Evolutionary conservation across 1,139 yeast genomes (phyloP).

Genomic region (Wickerhamiella pararugosa): DNA sequence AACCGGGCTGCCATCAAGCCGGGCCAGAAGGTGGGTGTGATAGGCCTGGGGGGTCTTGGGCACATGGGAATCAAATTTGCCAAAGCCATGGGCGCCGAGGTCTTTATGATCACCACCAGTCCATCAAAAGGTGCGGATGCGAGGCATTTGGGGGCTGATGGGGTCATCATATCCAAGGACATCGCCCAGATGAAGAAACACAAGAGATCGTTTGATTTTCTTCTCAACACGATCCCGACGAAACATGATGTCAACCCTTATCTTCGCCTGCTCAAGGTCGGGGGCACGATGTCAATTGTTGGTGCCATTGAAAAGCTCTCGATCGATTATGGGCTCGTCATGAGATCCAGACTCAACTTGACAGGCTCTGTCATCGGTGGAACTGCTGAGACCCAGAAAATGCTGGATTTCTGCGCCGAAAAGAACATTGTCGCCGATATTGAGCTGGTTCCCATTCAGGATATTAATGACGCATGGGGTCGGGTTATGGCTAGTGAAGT

Average conservation of each 20-base stretch:
- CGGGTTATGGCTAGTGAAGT: slow-evolving; percentile 8
- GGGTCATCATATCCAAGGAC: slow-evolving; percentile 7
- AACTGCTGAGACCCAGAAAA: slow-evolving; percentile 13
- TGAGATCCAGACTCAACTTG: slow-evolving; percentile 9
- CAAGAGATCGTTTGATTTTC: slow-evolving; percentile 17
- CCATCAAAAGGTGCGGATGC: slow-evolving; percentile 10
- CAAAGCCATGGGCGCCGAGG: slow-evolving; percentile 69
- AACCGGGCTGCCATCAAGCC: slow-evolving; percentile 50
- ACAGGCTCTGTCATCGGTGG: slow-evolving; percentile 15
- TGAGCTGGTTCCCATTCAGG: slow-evolving; percentile 10
- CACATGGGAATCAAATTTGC: slow-evolving; percentile 71
- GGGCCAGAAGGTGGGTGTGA: slow-evolving; percentile 68
- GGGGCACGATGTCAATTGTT: slow-evolving; percentile 19
- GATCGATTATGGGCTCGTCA: slow-evolving; percentile 7
- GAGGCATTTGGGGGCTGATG: slow-evolving; percentile 10
- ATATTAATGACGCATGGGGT: slow-evolving; percentile 11
- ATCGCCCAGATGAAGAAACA: slow-evolving; percentile 10
- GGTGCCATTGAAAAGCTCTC: slow-evolving; percentile 13
- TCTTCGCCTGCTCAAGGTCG: slow-evolving; percentile 16
- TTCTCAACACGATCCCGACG: slow-evolving; percentile 19
- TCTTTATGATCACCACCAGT: slow-evolving; percentile 46
- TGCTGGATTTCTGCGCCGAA: slow-evolving; percentile 15
- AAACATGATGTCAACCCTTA: slow-evolving; percentile 18
- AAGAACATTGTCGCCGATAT: slow-evolving; percentile 13
- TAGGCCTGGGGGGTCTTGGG: slow-evolving; percentile 83